A percentile compares a stretch with the other conserved stretches of the same genome.
phyloP scores from a whole-genome alignment of 2,329 filamentous ascomycete genomes.

The Venturia oleaginea region DNA sequence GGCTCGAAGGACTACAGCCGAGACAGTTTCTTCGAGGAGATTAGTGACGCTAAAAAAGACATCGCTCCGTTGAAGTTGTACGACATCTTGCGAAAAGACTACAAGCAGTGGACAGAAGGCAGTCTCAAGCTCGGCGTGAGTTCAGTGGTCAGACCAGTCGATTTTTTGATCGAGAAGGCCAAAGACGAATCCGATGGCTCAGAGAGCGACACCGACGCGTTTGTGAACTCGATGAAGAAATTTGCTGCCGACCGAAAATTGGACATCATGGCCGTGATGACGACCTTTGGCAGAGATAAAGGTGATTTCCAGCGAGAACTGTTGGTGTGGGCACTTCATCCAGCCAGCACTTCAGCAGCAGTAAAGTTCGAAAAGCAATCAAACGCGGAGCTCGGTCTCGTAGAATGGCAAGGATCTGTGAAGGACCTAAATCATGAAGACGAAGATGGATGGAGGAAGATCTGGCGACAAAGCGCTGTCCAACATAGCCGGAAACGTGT shows the following conservation, averaged over 20 bases:
- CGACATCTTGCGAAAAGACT: conserved; percentile 72
- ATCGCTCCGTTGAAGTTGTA: conserved; percentile 50
- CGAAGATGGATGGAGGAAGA: conserved; percentile 38
- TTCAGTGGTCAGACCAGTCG: conserved; percentile 53
- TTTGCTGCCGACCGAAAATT: conserved; percentile 51
- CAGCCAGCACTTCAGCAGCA: conserved; percentile 41
- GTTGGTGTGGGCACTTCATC: conserved; percentile 54
- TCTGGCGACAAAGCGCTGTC: conserved; percentile 57
- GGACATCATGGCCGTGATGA: conserved; percentile 62
- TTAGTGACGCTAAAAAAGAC: conserved; percentile 58
- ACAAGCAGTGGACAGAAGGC: conserved; percentile 65
- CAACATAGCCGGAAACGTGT: conserved; percentile 55
- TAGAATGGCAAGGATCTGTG: conserved; percentile 43
- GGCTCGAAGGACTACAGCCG: conserved; percentile 41
- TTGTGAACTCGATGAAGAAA: conserved; percentile 40
- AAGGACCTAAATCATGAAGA: conserved; percentile 30
- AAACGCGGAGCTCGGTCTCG: conserved; percentile 45
- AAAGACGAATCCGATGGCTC: conserved; percentile 27
- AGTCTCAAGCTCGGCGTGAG: conserved; percentile 55
- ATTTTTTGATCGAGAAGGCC: conserved; percentile 49
- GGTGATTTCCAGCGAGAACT: conserved; percentile 57
- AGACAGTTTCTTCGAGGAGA: conserved; percentile 47
- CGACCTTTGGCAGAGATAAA: conserved; percentile 45
- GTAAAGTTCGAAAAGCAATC: conserved; percentile 44
- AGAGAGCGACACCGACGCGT: conserved; percentile 22